Conservation (phyloP, 2,329 filamentous ascomycete species). For the Sporothrix brunneoviolacea region DNA sequence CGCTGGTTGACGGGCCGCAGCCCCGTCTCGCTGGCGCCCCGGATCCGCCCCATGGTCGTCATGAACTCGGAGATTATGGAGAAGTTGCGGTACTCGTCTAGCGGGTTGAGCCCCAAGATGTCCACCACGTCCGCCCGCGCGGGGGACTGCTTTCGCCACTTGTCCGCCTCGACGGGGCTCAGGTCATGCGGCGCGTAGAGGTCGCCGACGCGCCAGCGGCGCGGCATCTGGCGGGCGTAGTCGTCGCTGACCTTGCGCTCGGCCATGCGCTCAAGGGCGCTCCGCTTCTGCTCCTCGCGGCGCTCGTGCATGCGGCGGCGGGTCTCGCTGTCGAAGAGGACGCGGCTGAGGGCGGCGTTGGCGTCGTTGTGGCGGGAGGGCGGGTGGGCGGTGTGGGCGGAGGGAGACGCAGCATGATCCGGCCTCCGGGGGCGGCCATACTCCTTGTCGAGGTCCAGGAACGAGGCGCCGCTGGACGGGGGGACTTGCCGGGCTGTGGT, state of each 20-base stretch:
- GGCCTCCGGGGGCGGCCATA: not conserved
- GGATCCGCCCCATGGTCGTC: slow-evolving; percentile 78
- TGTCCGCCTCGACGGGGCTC: slow-evolving; percentile 67
- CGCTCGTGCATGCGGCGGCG: slow-evolving; percentile 12
- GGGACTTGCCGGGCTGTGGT: not conserved
- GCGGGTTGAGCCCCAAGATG: slow-evolving; percentile 67
- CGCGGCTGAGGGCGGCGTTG: slow-evolving; percentile 13
- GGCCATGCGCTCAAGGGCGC: slow-evolving; percentile 32
- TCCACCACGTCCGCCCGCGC: slow-evolving; percentile 69
- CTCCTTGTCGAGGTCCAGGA: slow-evolving; percentile 16
- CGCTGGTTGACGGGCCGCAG: slow-evolving; percentile 85
- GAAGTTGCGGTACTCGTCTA: slow-evolving; percentile 91
- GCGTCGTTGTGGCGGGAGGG: not conserved
- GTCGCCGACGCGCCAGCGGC: slow-evolving; percentile 71
- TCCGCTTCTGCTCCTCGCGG: slow-evolving; percentile 20
- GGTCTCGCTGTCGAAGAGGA: slow-evolving; percentile 17
- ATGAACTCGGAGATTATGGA: slow-evolving; percentile 85
- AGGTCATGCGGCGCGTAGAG: slow-evolving; percentile 89
- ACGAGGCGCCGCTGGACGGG: slow-evolving; percentile 15
- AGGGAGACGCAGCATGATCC: too few species aligned
- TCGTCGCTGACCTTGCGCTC: slow-evolving; percentile 40
- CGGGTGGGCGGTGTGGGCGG: not conserved
- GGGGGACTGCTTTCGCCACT: slow-evolving; percentile 59
- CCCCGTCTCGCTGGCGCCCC: slow-evolving; percentile 66
- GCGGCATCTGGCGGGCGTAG: slow-evolving; percentile 57